Evolutionary conservation across 2,329 filamentous ascomycete species (phyloP), one percentile per base, ranked within the genome.

Genomic region (Verticillium albo-atrum): DNA sequence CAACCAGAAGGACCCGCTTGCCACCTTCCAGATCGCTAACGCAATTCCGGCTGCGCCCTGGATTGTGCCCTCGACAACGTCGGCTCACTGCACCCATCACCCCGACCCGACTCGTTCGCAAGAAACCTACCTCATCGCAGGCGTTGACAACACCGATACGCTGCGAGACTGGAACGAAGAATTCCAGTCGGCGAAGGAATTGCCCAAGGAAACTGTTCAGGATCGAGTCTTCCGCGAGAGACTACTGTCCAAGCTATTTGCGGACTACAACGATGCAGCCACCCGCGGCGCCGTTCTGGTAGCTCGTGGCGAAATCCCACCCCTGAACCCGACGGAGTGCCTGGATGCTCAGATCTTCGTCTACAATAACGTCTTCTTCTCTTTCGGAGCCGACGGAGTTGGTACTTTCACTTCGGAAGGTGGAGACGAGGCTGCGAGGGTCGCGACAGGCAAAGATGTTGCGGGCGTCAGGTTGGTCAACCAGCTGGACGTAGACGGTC

Each of bases 301-400:
- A 58, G 94, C 93, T 26, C 86, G 91, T 60, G 95, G 95, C 58
- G 95, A 99, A 74, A 90, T 99, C 64, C 88, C 92, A 23, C 92
- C 95, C 6, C 78, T 99, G 58, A 99, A 99, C 77, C 96, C 95
- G 6, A 98, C 94, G 0, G 95, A 99, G 77, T 88, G 83, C 64
- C 86, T 84, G 66, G 94, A 99, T 73, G 95, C 95, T 4, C 95
- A 99, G 74, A 99, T 99, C 65, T 99, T 97, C 70, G 94, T 99
- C 26, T 97, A 98, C 81, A 98, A 98, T 82, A 99, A 99, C 76
- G 92, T 99, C 66, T 99, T 99, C 80, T 99, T 97, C 80, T 98
- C 95, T 1, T 98, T 97, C 68, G 95, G 95, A 63, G 94, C 95
- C 52, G 95, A 99, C 73, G 96, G 95, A 57, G 95, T 98, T 53